Conservation (phyloP, 225 moss, liverwort and hornwort species). For the Straminergon stramineum region DNA sequence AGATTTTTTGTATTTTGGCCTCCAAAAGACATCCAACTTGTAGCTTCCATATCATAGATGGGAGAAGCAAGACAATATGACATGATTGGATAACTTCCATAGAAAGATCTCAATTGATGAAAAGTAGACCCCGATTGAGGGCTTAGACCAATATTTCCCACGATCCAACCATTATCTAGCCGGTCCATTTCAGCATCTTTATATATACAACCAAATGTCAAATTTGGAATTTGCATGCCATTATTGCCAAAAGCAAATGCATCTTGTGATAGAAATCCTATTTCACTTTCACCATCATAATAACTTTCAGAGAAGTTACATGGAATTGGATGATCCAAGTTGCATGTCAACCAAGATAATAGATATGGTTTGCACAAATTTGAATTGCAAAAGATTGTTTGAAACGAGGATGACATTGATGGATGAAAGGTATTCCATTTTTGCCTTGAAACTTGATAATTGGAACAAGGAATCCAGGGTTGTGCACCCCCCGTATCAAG, state of each 20-base stretch:
- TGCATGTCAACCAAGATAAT: not conserved
- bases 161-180: not conserved
- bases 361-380: not conserved
- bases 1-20: not conserved
- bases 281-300: rapidly evolving
- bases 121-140: rapidly evolving
- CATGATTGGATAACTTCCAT: not conserved
- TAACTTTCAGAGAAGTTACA: not conserved
- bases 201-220: not conserved
- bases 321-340: not conserved
- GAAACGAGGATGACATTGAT: not conserved
- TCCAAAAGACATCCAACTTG: not conserved
- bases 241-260: not conserved
- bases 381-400: not conserved
- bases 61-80: not conserved
- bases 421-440: not conserved
- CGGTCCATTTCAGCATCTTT: rapidly evolving
- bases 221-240: not conserved
- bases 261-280: not conserved
- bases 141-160: not conserved
- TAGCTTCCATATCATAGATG: not conserved
- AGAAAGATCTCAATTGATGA: not conserved
- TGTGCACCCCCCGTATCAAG: not conserved
- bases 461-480: not conserved
- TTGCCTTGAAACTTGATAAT: not conserved